Evolutionary conservation across 768 basidiomycete species (phyloP).

Genomic region (Boletus rufocinnamomeus): DNA sequence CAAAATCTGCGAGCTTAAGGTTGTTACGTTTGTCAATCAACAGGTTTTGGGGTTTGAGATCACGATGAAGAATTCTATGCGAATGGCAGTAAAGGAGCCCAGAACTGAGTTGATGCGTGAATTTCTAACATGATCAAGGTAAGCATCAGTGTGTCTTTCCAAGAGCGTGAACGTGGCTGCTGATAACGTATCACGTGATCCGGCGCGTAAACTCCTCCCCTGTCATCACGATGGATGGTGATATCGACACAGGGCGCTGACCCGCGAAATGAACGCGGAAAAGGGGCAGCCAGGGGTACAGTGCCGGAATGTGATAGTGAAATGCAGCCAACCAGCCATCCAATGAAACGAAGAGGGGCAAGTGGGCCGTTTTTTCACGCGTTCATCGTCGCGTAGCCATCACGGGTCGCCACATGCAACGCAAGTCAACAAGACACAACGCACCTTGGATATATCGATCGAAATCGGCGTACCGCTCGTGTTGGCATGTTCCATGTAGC

Average conservation of each 20-base stretch:
- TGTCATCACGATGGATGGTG: conserved; percentile 25
- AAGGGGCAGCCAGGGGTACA: background rate
- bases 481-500: conserved; percentile 91
- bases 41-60: conserved; percentile 95
- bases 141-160: conserved; percentile 8
- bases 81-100: conserved; percentile 95
- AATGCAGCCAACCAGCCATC: background rate
- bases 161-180: background rate
- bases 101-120: conserved; percentile 89
- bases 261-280: background rate
- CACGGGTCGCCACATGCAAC: conserved; percentile 8
- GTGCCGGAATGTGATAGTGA: conserved; percentile 4
- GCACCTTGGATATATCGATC: conserved; percentile 77
- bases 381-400: conserved; percentile 21
- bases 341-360: conserved; percentile 12
- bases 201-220: conserved; percentile 24
- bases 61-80: conserved; percentile 94
- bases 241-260: conserved; percentile 17
- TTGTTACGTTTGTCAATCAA: conserved; percentile 89
- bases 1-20: conserved; percentile 96
- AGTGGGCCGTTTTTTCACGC: conserved; percentile 21
- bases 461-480: conserved; percentile 71
- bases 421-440: conserved; percentile 26
- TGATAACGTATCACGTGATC: conserved; percentile 34
- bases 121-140: conserved; percentile 65